phyloP scores from a whole-genome alignment of 345 rosid species.

The Sonneratia alba region DNA sequence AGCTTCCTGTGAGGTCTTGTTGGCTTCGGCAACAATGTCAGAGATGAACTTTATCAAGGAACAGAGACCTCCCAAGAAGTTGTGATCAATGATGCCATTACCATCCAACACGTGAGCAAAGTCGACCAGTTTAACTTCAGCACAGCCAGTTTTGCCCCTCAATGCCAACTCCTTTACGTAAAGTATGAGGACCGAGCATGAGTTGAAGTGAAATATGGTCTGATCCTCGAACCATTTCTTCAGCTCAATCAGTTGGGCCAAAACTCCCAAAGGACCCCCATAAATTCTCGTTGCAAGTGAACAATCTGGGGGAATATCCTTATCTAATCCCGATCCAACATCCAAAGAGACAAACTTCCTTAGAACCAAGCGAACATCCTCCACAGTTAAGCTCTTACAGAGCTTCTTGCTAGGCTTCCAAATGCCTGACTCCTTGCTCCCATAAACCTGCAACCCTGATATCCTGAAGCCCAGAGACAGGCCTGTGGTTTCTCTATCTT shows the following conservation, averaged over 20 bases:
- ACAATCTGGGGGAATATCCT: conserved; percentile 34
- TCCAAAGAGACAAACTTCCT: conserved; percentile 79
- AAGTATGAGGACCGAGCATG: conserved; percentile 73
- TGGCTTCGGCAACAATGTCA: conserved; percentile 32
- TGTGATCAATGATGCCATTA: conserved; percentile 80
- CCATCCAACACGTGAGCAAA: conserved; percentile 90
- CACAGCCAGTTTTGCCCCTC: conserved; percentile 22
- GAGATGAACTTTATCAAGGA: conserved; percentile 75
- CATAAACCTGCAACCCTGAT: conserved; percentile 57
- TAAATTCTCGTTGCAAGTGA: conserved; percentile 42
- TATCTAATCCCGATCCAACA: conserved; percentile 18
- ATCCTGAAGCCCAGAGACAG: conserved; percentile 63
- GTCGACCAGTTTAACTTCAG: conserved; percentile 71
- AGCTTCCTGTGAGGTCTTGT: conserved; percentile 7
- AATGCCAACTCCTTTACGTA: conserved; percentile 46
- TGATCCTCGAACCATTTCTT: conserved; percentile 95
- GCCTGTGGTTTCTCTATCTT: conserved; percentile 49
- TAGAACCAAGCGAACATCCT: conserved; percentile 45
- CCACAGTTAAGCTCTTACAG: conserved; percentile 30
- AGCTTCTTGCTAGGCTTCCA: conserved; percentile 63
- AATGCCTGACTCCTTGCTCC: conserved; percentile 28
- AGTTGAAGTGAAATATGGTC: conserved; percentile 69
- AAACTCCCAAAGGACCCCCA: conserved; percentile 54
- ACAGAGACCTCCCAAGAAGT: conserved; percentile 91
- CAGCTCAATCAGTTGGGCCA: conserved; percentile 66